Base-by-base conservation (phyloP, 495 filamentous ascomycete genomes). In the Xylaria bambusicola region DNA sequence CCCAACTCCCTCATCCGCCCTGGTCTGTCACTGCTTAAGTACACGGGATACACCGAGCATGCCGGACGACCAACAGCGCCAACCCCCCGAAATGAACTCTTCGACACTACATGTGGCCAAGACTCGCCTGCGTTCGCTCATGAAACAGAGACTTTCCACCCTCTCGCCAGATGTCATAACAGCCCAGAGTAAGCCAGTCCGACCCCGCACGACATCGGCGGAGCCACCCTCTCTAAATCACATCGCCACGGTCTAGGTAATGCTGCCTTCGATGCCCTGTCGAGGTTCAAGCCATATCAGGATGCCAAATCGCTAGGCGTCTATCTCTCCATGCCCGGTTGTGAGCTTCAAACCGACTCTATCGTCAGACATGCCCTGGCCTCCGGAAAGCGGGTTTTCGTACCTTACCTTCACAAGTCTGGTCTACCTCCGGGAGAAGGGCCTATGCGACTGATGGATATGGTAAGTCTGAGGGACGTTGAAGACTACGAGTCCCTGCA, bases 321-420 rank as follows among this genome's bases (percentile, higher is more conserved):
- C 26, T 98, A 95, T 70, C 78, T 98, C 18, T 96, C 94, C 12
- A 98, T 98, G 92, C 91, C 91, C 3, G 71, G 74, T 35, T 87
- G 86, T 15, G 94, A 98, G 71, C 81, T 96, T 13, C 87, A 88
- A 45, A 98, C 95, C 13, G 84, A 84, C 24, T 71, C 75, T 13
- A 90, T 97, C 24, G 90, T 98, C 17, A 80, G 83, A 35, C 84
- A 96, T 80, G 93, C 92, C 17, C 76, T 98, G 23, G 69, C 74
- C 21, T 74, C 77, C 9, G 90, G 90, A 36, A 98, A 98, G 72
- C 75, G 86, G 52, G 90, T 98, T 24, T 97, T 92, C 72, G 87
- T 98, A 27, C 94, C 94, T 10, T 95, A 94, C 67, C 88, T 93
- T 50, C 84, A 94, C 72, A 84, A 79, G 48, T 74, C 82, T 15